phyloP scores from a whole-genome alignment of 768 basidiomycete species.

The Boletales sp. region DNA sequence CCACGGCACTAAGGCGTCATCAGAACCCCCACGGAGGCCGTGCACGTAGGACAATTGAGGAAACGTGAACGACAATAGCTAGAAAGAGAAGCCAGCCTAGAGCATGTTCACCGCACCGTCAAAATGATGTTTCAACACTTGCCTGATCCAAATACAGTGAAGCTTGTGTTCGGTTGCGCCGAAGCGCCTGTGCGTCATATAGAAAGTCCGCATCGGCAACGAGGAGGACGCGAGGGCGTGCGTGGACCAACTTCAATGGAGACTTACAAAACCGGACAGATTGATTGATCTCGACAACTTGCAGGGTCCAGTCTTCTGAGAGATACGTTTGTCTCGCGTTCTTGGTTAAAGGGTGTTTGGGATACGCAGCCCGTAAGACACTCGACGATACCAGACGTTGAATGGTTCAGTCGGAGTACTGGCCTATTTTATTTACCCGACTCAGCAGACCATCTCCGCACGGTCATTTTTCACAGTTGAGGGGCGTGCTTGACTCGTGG shows the following conservation, averaged over 20 bases:
- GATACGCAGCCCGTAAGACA: background rate
- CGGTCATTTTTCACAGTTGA: background rate
- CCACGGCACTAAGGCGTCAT: background rate
- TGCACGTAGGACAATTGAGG: background rate
- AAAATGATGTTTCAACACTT: background rate
- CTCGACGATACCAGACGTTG: no score
- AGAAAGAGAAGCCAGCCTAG: no score
- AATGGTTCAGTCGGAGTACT: no score
- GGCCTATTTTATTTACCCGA: no score
- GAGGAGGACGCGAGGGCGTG: slow-evolving; percentile 10
- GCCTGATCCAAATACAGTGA: background rate
- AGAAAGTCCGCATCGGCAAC: background rate
- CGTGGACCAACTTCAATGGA: no score
- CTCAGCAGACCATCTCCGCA: no score
- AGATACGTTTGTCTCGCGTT: background rate
- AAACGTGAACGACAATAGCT: no score
- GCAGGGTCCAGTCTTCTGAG: background rate
- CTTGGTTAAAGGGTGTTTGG: background rate
- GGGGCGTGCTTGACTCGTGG: background rate
- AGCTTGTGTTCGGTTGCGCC: background rate
- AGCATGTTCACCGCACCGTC: no score
- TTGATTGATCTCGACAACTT: background rate
- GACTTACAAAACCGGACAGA: no score
- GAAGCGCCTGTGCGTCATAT: slow-evolving; percentile 4
- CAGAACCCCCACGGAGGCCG: background rate